Evolutionary conservation across 2,329 filamentous ascomycete species (phyloP).

Genomic region (Shiraia bambusicola): DNA sequence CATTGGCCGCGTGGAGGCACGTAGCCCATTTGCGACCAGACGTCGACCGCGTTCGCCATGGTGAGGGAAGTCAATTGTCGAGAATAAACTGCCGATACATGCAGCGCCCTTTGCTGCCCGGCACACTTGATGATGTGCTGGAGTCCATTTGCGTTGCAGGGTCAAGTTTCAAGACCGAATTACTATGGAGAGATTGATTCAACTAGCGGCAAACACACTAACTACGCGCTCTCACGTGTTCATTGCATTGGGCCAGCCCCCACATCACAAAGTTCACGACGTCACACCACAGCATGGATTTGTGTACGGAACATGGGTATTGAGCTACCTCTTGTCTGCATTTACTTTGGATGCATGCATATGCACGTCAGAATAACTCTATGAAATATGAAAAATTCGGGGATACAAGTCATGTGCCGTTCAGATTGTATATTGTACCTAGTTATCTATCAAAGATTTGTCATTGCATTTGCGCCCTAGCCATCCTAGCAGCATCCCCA

Average conservation of each 20-base stretch:
- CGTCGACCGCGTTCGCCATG: constrained; percentile 39
- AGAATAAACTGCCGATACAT: not conserved
- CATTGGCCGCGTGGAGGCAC: constrained; percentile 54
- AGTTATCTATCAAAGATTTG: too few species aligned
- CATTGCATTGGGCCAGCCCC: constrained; percentile 1
- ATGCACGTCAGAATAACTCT: too few species aligned
- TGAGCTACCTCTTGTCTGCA: too few species aligned
- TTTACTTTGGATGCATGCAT: too few species aligned
- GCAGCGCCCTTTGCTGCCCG: too few species aligned
- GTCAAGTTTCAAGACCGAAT: not conserved
- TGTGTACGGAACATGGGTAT: not conserved
- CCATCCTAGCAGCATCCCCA: too few species aligned
- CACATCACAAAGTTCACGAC: not conserved
- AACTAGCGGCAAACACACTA: constrained; percentile 18
- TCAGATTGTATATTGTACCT: too few species aligned
- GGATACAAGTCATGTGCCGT: too few species aligned
- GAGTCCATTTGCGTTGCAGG: too few species aligned
- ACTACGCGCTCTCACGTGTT: constrained; percentile 27
- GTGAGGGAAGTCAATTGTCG: not conserved
- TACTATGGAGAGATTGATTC: not conserved
- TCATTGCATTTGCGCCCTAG: too few species aligned
- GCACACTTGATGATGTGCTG: too few species aligned
- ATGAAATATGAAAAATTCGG: too few species aligned
- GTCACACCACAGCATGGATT: not conserved
- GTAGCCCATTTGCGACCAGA: constrained; percentile 56